Conservation (phyloP, 2,329 filamentous ascomycete genomes). For the Apiospora sp. region DNA sequence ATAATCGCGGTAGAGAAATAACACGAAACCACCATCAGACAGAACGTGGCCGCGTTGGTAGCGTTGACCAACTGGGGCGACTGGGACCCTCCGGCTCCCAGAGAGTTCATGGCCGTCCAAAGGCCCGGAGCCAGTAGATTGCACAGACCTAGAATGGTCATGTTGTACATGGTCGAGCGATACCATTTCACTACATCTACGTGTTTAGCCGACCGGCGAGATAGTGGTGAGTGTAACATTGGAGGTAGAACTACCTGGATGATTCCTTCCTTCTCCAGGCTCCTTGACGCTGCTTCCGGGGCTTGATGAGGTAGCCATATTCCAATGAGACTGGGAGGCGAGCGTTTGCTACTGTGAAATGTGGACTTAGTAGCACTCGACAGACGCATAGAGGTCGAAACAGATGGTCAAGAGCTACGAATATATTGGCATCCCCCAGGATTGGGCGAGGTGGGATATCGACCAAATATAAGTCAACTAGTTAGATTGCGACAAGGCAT, state of each 20-base stretch:
- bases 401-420: too few species aligned
- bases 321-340: neutral
- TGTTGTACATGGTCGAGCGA: conserved; percentile 76
- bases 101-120: conserved; percentile 77
- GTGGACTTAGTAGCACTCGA: neutral
- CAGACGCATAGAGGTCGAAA: too few species aligned
- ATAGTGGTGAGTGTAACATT: too few species aligned
- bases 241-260: conserved; percentile 8
- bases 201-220: too few species aligned
- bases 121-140: conserved; percentile 76
- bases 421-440: too few species aligned
- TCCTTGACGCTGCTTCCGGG: neutral
- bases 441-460: neutral
- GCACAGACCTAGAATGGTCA: conserved; percentile 74
- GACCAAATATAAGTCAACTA: neutral
- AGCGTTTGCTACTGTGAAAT: too few species aligned
- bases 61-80: conserved; percentile 73
- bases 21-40: conserved; percentile 76
- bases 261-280: neutral
- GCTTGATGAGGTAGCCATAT: neutral
- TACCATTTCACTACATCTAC: conserved; percentile 68
- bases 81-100: conserved; percentile 73
- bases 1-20: conserved; percentile 71
- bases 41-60: conserved; percentile 76
- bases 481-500: neutral